A percentile compares a stretch with the other conserved stretches of the same genome.
Evolutionary conservation across 2,329 filamentous ascomycete species (phyloP).

Genomic region (Calonectria hawksworthii): DNA sequence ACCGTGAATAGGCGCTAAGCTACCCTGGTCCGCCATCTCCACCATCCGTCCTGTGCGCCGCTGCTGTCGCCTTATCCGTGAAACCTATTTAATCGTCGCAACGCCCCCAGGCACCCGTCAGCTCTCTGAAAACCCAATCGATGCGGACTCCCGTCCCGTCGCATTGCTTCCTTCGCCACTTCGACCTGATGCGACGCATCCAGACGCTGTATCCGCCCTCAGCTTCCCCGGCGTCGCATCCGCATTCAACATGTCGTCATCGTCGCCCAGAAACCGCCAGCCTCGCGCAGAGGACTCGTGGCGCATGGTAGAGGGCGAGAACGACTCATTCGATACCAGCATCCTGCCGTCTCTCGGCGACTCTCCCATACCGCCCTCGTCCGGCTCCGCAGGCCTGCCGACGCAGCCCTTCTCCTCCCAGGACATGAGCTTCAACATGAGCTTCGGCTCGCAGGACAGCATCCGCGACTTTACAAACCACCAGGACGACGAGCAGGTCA

Average conservation of each 20-base stretch:
- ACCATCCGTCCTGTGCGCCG: not conserved
- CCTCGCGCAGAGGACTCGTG: slow-evolving; percentile 66
- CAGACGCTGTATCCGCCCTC: not conserved
- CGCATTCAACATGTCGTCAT: slow-evolving; percentile 34
- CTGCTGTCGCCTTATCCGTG: slow-evolving; percentile 17
- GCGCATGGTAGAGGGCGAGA: slow-evolving; percentile 73
- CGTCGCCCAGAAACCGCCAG: slow-evolving; percentile 40
- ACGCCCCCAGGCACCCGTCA: slow-evolving; percentile 11
- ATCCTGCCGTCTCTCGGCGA: slow-evolving; percentile 61
- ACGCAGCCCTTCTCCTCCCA: slow-evolving; percentile 63
- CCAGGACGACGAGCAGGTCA: slow-evolving; percentile 69
- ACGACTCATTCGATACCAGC: slow-evolving; percentile 72
- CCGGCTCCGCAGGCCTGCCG: slow-evolving; percentile 53
- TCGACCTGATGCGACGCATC: slow-evolving; percentile 13
- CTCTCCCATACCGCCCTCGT: slow-evolving; percentile 52
- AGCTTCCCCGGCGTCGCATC: not conserved
- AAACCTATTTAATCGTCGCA: slow-evolving; percentile 18
- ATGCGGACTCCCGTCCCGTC: slow-evolving; percentile 20
- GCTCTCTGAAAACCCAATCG: slow-evolving; percentile 18
- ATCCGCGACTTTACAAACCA: slow-evolving; percentile 66
- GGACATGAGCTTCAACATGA: slow-evolving; percentile 49
- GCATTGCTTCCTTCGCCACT: slow-evolving; percentile 5
- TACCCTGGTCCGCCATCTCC: slow-evolving; percentile 21
- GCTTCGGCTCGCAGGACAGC: slow-evolving; percentile 67
- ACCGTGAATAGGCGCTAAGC: slow-evolving; percentile 21